These are phyloP conservation scores for Epichloe sylvatica DNA, from an alignment of 2,329 filamentous ascomycete species.

Conservation along the genomic window DNA sequence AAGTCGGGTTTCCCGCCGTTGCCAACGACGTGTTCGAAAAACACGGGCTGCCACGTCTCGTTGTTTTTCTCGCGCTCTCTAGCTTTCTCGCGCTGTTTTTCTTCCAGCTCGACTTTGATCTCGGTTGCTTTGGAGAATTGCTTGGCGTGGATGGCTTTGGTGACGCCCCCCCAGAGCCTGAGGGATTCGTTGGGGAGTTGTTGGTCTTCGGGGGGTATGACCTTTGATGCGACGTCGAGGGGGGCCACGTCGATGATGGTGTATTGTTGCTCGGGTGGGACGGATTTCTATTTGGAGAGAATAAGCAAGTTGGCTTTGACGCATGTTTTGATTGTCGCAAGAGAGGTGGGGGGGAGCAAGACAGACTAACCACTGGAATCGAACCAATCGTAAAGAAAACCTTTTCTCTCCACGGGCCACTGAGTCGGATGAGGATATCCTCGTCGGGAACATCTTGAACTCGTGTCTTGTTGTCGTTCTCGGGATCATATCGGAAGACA, in stretches of 20 bases:
- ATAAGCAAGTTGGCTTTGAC: background rate
- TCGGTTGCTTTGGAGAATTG: slow-evolving; percentile 75
- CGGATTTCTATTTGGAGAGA: slow-evolving; percentile 18
- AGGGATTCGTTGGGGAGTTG: slow-evolving; percentile 86
- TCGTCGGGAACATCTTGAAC: slow-evolving; percentile 79
- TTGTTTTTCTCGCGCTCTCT: slow-evolving; percentile 59
- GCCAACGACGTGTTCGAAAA: slow-evolving; percentile 54
- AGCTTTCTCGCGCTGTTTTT: slow-evolving; percentile 73
- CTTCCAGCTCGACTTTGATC: slow-evolving; percentile 83
- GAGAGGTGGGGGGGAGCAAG: background rate
- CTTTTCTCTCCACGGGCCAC: slow-evolving; percentile 73
- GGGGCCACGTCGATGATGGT: slow-evolving; percentile 77
- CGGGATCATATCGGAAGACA: slow-evolving; percentile 78
- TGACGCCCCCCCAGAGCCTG: slow-evolving; percentile 78
- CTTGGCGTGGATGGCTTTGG: slow-evolving; percentile 68
- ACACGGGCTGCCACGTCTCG: slow-evolving; percentile 69
- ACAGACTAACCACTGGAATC: slow-evolving; percentile 43
- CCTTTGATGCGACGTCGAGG: slow-evolving; percentile 64
- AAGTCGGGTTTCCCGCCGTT: slow-evolving; percentile 42
- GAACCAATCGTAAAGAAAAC: slow-evolving; percentile 46
- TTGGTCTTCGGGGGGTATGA: slow-evolving; percentile 67
- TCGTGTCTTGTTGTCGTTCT: slow-evolving; percentile 64
- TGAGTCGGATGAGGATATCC: slow-evolving; percentile 69
- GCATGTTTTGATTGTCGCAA: no score
- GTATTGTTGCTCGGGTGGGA: slow-evolving; percentile 45